Evolutionary conservation across 805 yeast species (phyloP).

Genomic region (Candida ponderosae): DNA sequence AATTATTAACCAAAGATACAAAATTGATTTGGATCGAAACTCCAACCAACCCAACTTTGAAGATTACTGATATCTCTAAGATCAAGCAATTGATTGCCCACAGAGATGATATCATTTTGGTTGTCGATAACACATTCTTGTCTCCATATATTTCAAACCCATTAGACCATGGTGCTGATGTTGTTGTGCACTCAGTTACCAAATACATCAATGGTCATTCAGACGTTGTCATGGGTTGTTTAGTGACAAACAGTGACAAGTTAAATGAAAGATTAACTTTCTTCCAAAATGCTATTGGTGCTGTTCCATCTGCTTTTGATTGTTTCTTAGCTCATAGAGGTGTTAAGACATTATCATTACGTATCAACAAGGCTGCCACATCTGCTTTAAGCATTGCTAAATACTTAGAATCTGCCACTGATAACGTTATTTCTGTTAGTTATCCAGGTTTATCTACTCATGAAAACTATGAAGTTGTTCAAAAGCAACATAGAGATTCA

Average conservation of each 20-base stretch:
- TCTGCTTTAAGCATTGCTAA: constrained; percentile 67
- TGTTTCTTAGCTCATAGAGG: constrained; percentile 93
- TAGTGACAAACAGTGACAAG: constrained; percentile 57
- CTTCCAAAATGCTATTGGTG: constrained; percentile 84
- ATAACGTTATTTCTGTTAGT: constrained; percentile 55
- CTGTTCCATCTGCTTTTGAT: constrained; percentile 86
- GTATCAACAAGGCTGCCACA: constrained; percentile 61
- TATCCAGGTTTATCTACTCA: constrained; percentile 78
- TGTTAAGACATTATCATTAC: constrained; percentile 75
- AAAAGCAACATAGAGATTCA: constrained; percentile 71
- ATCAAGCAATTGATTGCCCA: constrained; percentile 51
- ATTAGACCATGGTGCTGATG: constrained; percentile 73
- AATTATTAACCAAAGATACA: constrained; percentile 52
- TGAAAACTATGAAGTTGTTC: constrained; percentile 53
- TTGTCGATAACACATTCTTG: constrained; percentile 83
- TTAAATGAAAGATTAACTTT: constrained; percentile 61
- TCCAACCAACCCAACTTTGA: constrained; percentile 82
- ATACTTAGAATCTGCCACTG: constrained; percentile 31
- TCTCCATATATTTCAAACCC: constrained; percentile 88
- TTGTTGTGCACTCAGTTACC: constrained; percentile 84
- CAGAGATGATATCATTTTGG: constrained; percentile 49
- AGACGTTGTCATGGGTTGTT: constrained; percentile 82
- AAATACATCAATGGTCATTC: constrained; percentile 91
- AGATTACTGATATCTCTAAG: constrained; percentile 64
- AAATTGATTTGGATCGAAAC: constrained; percentile 81